These are phyloP conservation scores for Mortierella claussenii DNA, from an alignment of 192 early-diverging fungal genomes.

Conservation along the genomic window DNA sequence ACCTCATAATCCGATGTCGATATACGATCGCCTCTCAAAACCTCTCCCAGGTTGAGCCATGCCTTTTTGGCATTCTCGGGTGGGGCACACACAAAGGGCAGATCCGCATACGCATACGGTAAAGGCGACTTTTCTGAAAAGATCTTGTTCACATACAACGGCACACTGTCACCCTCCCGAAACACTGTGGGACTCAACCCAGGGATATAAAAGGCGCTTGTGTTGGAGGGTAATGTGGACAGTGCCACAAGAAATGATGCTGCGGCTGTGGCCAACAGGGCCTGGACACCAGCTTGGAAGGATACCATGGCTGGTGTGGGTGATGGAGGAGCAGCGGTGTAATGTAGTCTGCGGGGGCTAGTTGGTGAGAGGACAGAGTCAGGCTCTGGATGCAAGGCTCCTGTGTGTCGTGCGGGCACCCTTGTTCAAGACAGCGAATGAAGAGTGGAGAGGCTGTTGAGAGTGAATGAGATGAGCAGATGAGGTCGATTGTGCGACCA, in stretches of 20 bases:
- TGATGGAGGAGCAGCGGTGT: too few relatives aligned
- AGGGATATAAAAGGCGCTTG: slow-evolving; percentile 49
- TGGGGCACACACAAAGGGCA: slow-evolving; percentile 70
- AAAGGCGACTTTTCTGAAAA: slow-evolving; percentile 75
- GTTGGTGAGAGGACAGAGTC: too few relatives aligned
- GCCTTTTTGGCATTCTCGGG: slow-evolving; percentile 33
- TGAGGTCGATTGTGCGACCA: too few relatives aligned
- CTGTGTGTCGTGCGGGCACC: too few relatives aligned
- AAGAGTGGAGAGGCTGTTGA: too few relatives aligned
- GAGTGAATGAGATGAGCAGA: too few relatives aligned
- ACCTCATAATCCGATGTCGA: slow-evolving; percentile 66
- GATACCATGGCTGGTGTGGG: slow-evolving; percentile 17
- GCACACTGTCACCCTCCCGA: slow-evolving; percentile 62
- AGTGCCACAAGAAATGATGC: slow-evolving; percentile 18
- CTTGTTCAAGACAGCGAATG: too few relatives aligned
- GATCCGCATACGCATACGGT: slow-evolving; percentile 72
- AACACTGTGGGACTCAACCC: slow-evolving; percentile 51
- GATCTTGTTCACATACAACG: slow-evolving; percentile 74
- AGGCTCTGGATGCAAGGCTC: too few relatives aligned
- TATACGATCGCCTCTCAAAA: slow-evolving; percentile 78
- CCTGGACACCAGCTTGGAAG: slow-evolving; percentile 11
- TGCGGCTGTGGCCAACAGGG: slow-evolving; percentile 18
- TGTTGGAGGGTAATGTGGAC: slow-evolving; percentile 13
- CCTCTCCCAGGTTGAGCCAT: slow-evolving; percentile 70
- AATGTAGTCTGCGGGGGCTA: too few relatives aligned